Evolutionary conservation across 1,284 basidiomycete genomes (phyloP).

Genomic region (Singerocomus rubriflavus): DNA sequence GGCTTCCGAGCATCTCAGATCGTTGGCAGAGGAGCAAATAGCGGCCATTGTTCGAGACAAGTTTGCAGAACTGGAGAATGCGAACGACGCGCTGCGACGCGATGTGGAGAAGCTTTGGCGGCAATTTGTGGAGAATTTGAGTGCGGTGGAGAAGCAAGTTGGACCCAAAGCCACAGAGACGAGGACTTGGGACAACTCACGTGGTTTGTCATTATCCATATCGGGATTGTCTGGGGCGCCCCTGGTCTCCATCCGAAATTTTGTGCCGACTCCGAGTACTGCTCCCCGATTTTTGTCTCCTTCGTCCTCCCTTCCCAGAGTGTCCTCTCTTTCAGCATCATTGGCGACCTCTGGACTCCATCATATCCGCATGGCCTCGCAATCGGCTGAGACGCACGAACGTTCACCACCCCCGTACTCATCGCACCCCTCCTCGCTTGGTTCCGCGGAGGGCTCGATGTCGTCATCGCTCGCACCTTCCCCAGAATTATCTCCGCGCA

Average conservation of each 20-base stretch:
- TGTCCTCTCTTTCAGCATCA: constrained; percentile 69
- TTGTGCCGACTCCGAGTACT: constrained; percentile 48
- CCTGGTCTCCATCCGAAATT: constrained; percentile 44
- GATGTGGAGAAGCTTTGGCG: constrained; percentile 66
- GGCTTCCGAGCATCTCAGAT: constrained; percentile 53
- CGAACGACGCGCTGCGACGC: constrained; percentile 52
- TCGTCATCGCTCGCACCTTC: constrained; percentile 36
- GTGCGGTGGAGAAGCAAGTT: constrained; percentile 44
- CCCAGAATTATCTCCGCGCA: constrained; percentile 29
- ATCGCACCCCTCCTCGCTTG: constrained; percentile 33
- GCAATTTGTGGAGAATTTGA: constrained; percentile 51
- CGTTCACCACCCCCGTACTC: constrained; percentile 33
- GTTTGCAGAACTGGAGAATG: constrained; percentile 52
- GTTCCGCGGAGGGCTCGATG: constrained; percentile 26
- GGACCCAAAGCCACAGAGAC: constrained; percentile 18
- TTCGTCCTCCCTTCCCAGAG: constrained; percentile 34
- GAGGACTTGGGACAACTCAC: constrained; percentile 23
- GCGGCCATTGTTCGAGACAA: constrained; percentile 53
- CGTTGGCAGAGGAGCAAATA: constrained; percentile 58
- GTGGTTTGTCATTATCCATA: constrained; percentile 20
- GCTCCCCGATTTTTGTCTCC: constrained; percentile 37
- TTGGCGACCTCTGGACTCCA: constrained; percentile 60
- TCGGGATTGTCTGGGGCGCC: constrained; percentile 21
- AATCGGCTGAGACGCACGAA: constrained; percentile 9
- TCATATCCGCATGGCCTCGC: constrained; percentile 37